Conservation (phyloP, 768 basidiomycete genomes). For the Crucibulum laeve region DNA sequence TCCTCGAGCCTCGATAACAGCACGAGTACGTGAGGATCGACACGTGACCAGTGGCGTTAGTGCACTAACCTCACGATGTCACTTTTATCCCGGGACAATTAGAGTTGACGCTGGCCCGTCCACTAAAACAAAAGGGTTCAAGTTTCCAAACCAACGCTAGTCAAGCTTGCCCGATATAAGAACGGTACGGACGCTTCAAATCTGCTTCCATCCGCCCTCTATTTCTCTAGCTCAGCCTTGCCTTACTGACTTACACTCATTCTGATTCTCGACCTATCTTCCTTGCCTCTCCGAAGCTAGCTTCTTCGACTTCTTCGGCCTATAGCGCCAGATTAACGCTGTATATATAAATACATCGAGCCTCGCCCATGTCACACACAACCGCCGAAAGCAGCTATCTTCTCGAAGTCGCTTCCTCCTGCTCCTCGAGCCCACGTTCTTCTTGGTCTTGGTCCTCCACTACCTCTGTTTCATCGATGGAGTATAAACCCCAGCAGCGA, state of each 20-base stretch:
- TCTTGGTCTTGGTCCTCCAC: background rate
- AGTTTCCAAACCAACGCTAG: background rate
- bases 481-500: background rate
- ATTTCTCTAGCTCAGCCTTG: background rate
- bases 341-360: background rate
- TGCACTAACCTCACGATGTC: constrained; percentile 17
- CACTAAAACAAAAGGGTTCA: constrained; percentile 8
- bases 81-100: constrained; percentile 12
- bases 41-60: background rate
- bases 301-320: background rate
- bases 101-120: constrained; percentile 8
- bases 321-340: too few species aligned
- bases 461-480: background rate
- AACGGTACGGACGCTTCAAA: background rate
- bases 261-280: background rate
- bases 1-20: background rate
- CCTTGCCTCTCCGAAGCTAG: too few species aligned
- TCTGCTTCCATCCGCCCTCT: background rate
- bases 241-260: too few species aligned
- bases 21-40: background rate
- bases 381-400: background rate
- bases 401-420: background rate
- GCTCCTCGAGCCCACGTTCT: background rate
- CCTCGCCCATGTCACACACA: background rate
- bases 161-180: background rate